A percentile compares a stretch with the other conserved stretches of the same genome.
phyloP scores from a whole-genome alignment of 148 eudicot species.

The Vaccinium macrocarpon region DNA sequence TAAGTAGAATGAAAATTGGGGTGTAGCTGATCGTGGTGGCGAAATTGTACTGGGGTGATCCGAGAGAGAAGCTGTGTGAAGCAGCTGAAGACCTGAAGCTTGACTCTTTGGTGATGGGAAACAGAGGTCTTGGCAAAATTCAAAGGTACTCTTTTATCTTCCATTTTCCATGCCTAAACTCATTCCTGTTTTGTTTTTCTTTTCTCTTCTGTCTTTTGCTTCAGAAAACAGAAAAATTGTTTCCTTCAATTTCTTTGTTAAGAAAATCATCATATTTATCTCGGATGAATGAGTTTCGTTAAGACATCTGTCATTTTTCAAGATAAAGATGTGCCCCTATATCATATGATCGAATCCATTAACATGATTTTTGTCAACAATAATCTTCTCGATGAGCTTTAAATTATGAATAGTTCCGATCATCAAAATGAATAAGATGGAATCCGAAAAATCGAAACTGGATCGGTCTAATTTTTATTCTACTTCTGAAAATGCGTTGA shows the following conservation, averaged over 20 bases:
- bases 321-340: too few species aligned
- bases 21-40: constrained; percentile 54
- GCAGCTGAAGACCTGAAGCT: constrained; percentile 65
- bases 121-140: constrained; percentile 70
- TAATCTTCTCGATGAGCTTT: too few species aligned
- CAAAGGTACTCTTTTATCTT: constrained; percentile 38
- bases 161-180: neutral
- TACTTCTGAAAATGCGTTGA: neutral
- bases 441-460: too few species aligned
- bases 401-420: neutral
- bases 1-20: neutral
- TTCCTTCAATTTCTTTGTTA: too few species aligned
- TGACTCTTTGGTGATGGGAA: constrained; percentile 85
- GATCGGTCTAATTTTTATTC: too few species aligned
- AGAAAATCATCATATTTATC: too few species aligned
- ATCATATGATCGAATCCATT: too few species aligned
- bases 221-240: too few species aligned
- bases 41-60: constrained; percentile 89
- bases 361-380: too few species aligned
- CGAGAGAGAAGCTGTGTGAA: constrained; percentile 73
- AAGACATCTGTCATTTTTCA: too few species aligned
- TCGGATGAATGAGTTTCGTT: too few species aligned
- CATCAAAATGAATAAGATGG: neutral
- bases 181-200: neutral
- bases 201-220: too few species aligned